Evolutionary conservation across 805 yeast species (phyloP), one percentile per base, ranked within the genome.

Genomic region (Dipodascopsis tothii): DNA sequence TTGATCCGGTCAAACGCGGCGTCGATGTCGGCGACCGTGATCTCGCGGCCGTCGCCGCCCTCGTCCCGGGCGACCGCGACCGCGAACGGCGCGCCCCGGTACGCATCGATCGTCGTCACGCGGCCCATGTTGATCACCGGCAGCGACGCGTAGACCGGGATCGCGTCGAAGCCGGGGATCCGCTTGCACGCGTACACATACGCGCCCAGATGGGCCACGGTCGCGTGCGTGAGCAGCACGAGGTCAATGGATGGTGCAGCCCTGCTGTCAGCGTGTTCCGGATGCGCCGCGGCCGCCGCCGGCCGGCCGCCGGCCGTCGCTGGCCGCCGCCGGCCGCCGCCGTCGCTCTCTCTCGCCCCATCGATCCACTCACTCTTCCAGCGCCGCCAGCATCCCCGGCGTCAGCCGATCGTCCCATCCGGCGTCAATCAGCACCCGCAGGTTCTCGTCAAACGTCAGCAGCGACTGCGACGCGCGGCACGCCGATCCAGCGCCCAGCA

Each of bases 61-160:
- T 63, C 43, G 71, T 49, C 41, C 17, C 40, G 37, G 23, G 42
- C 21, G 4, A 33, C 19, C 2, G 43, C 6, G 5, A 37, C 5
- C n/a, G 28, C 7, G 0, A 86, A 58, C 1, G 96, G 95, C 14
- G 63, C 63, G 2, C 83, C 66, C 48, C 94, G 65, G 60, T 87
- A 92, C 23, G 75, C 67, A 55, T 92, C 98, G n/a, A 84, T 75
- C 0, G 94, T 81, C 3, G 94, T 71, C 16, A 85, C 77, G 54
- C 94, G 72, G 0, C 96, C 97, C 57, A 92, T 66, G 56, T 85
- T 88, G 9, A 81, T 71, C 1, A 88, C 83, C 0, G 99, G 97
- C n/a, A 86, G 64, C 0, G 98, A 90, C 0, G 96, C 77, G 60
- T 83, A 92, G 0, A 82, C 81, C 2, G 60, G 28, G 20, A 88